phyloP scores from a whole-genome alignment of 2,329 filamentous ascomycete species.

The Exophiala sideris region DNA sequence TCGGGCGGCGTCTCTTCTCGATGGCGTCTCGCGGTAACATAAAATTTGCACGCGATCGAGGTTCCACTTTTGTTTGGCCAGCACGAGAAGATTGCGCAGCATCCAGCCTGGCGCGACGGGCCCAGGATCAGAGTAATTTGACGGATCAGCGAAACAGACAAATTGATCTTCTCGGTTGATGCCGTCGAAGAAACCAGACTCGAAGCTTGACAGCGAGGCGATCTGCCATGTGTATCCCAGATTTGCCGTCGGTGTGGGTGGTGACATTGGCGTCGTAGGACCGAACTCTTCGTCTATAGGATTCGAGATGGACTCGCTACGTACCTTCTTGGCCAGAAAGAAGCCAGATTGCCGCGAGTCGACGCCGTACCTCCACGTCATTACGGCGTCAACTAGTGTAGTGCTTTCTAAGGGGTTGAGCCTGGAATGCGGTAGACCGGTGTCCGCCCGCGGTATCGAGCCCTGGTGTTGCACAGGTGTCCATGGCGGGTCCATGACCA shows the following conservation, averaged over 20 bases:
- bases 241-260: constrained; percentile 52
- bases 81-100: constrained; percentile 78
- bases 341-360: constrained; percentile 88
- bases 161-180: constrained; percentile 71
- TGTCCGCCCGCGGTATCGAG: constrained; percentile 24
- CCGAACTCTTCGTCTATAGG: constrained; percentile 33
- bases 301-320: constrained; percentile 33
- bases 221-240: constrained; percentile 74
- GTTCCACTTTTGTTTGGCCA: constrained; percentile 78
- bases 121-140: constrained; percentile 82
- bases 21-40: constrained; percentile 82
- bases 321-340: constrained; percentile 81
- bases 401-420: constrained; percentile 70
- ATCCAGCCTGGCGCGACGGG: constrained; percentile 97
- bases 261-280: constrained; percentile 31
- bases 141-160: constrained; percentile 86
- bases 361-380: constrained; percentile 80
- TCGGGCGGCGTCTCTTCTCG: constrained; percentile 71
- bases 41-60: constrained; percentile 76
- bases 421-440: constrained; percentile 29
- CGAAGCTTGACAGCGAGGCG: constrained; percentile 71
- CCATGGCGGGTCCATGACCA: constrained; percentile 87
- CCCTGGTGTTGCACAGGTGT: constrained; percentile 46
- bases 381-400: constrained; percentile 73
- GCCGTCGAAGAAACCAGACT: constrained; percentile 80